These are phyloP conservation scores for Tubosaeta sp. DNA, from an alignment of 768 basidiomycete genomes.

Conservation along the genomic window DNA sequence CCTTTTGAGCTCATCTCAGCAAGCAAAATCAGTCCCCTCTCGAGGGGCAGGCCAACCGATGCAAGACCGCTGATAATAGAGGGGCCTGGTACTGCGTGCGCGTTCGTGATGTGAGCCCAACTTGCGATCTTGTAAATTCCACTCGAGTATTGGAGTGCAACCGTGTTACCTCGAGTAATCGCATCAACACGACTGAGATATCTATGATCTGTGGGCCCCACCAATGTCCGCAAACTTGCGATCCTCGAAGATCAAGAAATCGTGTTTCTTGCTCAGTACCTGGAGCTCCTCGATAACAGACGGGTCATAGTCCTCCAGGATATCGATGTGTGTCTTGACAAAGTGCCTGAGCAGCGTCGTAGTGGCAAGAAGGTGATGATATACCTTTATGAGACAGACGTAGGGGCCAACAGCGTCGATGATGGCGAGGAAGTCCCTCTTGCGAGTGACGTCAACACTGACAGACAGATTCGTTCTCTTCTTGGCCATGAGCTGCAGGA, in stretches of 20 bases:
- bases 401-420: conserved; percentile 86
- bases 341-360: conserved; percentile 21
- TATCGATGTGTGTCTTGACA: conserved; percentile 90
- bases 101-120: conserved; percentile 98
- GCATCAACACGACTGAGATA: not conserved
- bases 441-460: conserved; percentile 88
- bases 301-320: conserved; percentile 85
- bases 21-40: conserved; percentile 83
- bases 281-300: conserved; percentile 66
- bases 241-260: conserved; percentile 97
- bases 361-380: conserved; percentile 6
- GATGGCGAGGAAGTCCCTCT: conserved; percentile 75
- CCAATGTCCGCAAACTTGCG: conserved; percentile 99
- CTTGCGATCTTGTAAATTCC: conserved; percentile 91
- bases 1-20: conserved; percentile 96
- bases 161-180: conserved; percentile 80
- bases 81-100: conserved; percentile 94
- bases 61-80: conserved; percentile 89
- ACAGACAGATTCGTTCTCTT: conserved; percentile 93
- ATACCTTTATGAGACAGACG: conserved; percentile 92
- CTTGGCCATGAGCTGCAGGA: conserved; percentile 78
- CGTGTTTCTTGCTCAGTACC: conserved; percentile 70
- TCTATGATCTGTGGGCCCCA: conserved; percentile 30
- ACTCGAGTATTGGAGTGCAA: conserved; percentile 88
- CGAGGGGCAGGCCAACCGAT: conserved; percentile 75